These are phyloP conservation scores for Prunus mongolica DNA, from an alignment of 306 rosid genomes.

Conservation along the genomic window DNA sequence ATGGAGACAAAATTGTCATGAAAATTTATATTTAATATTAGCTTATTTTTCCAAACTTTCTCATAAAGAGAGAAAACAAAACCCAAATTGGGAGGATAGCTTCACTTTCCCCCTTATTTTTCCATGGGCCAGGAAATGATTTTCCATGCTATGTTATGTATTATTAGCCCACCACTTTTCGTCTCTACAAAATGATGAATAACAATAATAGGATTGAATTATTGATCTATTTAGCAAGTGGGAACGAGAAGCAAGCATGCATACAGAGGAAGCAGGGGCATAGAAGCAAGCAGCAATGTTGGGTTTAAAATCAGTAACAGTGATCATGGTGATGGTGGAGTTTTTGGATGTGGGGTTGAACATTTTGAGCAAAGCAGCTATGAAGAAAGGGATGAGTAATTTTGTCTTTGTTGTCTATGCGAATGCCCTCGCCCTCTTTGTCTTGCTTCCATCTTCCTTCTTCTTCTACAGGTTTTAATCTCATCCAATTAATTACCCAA, in stretches of 20 bases:
- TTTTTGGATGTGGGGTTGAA: conserved; percentile 28
- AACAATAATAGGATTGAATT: too few relatives aligned
- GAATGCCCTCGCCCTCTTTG: conserved; percentile 30
- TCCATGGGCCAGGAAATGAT: too few relatives aligned
- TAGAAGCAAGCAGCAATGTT: not conserved
- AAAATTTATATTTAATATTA: too few relatives aligned
- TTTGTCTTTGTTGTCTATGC: conserved; percentile 32
- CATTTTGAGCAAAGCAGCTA: conserved; percentile 35
- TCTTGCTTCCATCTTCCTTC: conserved; percentile 33
- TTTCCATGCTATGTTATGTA: too few relatives aligned
- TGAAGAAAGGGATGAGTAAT: conserved; percentile 30
- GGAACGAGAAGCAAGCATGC: not conserved
- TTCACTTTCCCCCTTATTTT: too few relatives aligned
- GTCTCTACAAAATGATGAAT: too few relatives aligned
- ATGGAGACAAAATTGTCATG: too few relatives aligned
- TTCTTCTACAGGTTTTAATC: conserved; percentile 29
- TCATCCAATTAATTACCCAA: not conserved
- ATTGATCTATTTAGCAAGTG: not conserved
- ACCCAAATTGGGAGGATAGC: too few relatives aligned
- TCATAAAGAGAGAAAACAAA: fast-evolving
- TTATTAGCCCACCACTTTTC: too few relatives aligned
- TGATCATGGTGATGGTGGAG: conserved; percentile 31
- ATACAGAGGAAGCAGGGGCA: not conserved
- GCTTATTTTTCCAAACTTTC: too few relatives aligned
- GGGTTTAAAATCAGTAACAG: conserved; percentile 18